Base-by-base conservation (phyloP, 176 grass and related monocot species). In the Carex kokanica region DNA sequence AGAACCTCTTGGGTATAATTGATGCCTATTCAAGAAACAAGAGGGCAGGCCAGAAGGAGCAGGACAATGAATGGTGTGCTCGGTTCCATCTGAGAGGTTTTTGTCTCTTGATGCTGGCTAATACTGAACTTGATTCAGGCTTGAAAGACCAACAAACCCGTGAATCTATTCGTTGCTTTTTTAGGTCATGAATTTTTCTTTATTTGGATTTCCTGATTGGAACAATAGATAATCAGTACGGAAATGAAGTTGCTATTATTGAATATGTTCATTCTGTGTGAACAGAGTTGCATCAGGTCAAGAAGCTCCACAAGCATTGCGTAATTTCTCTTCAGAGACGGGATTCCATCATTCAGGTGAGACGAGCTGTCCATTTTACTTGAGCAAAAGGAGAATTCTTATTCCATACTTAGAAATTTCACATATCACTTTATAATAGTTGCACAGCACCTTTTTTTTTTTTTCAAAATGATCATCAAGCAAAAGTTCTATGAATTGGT, bases 141-240 rank as follows among this genome's bases (percentile, higher is more conserved):
- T 82, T 95, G 67, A 98, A 86, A 89, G 90, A 95, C 81, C 91
- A 86, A 79, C 94, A 91, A 78, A 87, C 88, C 58, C 86, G 86
- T 87, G 92, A 93, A 93, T 86, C 95, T 66, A 86, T 98, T 69
- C 45, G 58, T 70, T 98, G 92, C 84, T 91, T 98, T 88, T 98
- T 95, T 86, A 95, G 95, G 95, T 98, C 88, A 65, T 40, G 49
- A 55, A 23, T 67, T 23, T 31, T 41, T 15, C 66, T 74, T 79
- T 38, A 67, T 66, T 70, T 89, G 77, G n/a, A 14, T 59, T 34
- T 65, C 78, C 83, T 86, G 47, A 81, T 78, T 53, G 34, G 6
- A 29, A 38, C 17, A 61, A 54, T 53, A 75, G 45, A 17, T 75
- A 23, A 75, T 75, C 41, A 64, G 40, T 72, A 49, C 40, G 62